Base-by-base conservation (phyloP, 176 grass and related monocot genomes). In the Ensete ventricosum region DNA sequence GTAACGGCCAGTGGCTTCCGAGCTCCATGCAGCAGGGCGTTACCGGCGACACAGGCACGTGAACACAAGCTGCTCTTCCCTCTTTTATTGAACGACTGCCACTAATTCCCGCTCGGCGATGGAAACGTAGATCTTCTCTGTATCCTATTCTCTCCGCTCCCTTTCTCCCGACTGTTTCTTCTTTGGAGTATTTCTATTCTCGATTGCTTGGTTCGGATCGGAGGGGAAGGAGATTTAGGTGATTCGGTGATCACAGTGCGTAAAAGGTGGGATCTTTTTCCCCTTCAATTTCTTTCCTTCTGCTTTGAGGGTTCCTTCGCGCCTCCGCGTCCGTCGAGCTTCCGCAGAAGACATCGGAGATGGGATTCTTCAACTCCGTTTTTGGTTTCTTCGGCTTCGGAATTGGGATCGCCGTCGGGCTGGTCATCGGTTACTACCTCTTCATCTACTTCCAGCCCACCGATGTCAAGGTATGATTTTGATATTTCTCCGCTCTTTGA, bases 401-500 rank as follows among this genome's bases (percentile, higher is more conserved):
- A 26, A 75, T 78, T 50, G 91, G 91, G 9, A 27, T 87, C 34
- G 24, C 76, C 50, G 11, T 84, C 9, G 91, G 91, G 13, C 48
- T 95, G 25, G 88, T 86, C 55, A 64, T 88, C 76, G 88, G 91
- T 1, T 95, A 90, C 74, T 90, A 84, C 78, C 62, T 95, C 11
- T 95, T 95, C 72, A 85, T 95, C 85, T 90, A 95, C 81, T 88
- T 90, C 79, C 88, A 95, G 69, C 88, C 83, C 51, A 82, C 81
- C 14, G 81, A 90, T 76, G 88, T 95, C 50, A 88, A 95, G 88
- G 91, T 95, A 76, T 17, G 50, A 57, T 66, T 84, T 69, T 64
- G 27, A 13, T 53, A 52, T 55, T 43, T 14, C 29, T 76, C 43
- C 26, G 59, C 49, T 62, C 79, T 72, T 73, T 65, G 63, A 26